Conservation (phyloP, 805 yeast species). For the Yarrowia deformans region DNA sequence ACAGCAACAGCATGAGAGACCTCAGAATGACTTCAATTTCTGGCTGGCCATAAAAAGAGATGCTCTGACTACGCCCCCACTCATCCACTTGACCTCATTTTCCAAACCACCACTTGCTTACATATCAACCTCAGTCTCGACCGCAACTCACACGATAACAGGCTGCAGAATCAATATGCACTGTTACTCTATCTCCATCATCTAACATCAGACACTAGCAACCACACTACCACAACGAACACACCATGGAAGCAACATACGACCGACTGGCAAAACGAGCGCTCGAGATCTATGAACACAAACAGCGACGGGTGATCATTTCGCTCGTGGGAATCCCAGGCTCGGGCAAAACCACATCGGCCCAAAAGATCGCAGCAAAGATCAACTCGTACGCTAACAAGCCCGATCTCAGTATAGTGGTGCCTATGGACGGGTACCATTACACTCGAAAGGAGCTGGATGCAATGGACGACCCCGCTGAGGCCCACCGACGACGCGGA, state of each 20-base stretch:
- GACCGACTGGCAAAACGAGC: slow-evolving; percentile 28
- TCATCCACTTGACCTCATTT: too few species aligned
- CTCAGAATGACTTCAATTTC: too few species aligned
- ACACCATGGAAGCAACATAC: slow-evolving; percentile 30
- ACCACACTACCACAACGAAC: too few species aligned
- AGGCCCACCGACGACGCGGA: slow-evolving; percentile 74
- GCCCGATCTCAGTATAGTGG: slow-evolving; percentile 41
- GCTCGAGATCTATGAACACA: slow-evolving; percentile 1
- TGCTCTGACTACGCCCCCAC: too few species aligned
- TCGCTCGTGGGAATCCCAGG: slow-evolving; percentile 83
- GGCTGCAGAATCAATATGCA: neutral
- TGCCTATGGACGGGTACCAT: slow-evolving; percentile 84
- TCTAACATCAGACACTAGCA: neutral
- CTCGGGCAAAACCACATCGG: slow-evolving; percentile 79
- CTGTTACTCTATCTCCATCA: slow-evolving; percentile 3
- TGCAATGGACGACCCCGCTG: slow-evolving; percentile 61
- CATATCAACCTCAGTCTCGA: neutral
- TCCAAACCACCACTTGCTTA: neutral
- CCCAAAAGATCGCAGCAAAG: slow-evolving; percentile 55
- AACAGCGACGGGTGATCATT: slow-evolving; percentile 56
- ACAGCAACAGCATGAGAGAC: too few species aligned
- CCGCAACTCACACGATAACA: neutral
- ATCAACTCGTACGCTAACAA: slow-evolving; percentile 50
- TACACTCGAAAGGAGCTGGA: slow-evolving; percentile 59
- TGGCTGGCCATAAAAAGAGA: too few species aligned